These are phyloP conservation scores for Leccinellum rugosiceps DNA, from an alignment of 768 basidiomycete species.

Conservation along the genomic window DNA sequence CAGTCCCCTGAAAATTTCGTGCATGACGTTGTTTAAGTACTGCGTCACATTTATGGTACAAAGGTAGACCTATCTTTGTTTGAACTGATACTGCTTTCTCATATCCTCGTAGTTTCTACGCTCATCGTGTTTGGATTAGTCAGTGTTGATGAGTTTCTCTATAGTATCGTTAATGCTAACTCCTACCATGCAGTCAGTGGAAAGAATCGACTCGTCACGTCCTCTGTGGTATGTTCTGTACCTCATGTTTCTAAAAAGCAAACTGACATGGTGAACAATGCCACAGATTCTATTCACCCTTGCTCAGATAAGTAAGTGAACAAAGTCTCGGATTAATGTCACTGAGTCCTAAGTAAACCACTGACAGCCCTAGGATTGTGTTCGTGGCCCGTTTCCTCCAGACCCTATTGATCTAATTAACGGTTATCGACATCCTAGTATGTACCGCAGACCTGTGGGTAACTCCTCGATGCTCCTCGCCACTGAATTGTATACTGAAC, in stretches of 20 bases:
- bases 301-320: slow-evolving; percentile 14
- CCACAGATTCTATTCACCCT: slow-evolving; percentile 5
- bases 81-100: background rate
- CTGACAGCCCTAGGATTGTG: slow-evolving; percentile 13
- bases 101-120: slow-evolving; percentile 18
- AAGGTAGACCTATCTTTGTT: slow-evolving; percentile 2
- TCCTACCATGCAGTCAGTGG: slow-evolving; percentile 16
- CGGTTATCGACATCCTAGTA: background rate
- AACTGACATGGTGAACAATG: background rate
- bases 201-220: slow-evolving; percentile 12
- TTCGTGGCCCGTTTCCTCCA: slow-evolving; percentile 2
- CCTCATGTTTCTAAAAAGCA: background rate
- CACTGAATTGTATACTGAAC: background rate
- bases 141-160: background rate
- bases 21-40: slow-evolving; percentile 10
- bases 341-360: background rate
- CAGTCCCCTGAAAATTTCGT: background rate
- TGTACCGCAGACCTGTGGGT: slow-evolving; percentile 6
- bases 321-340: background rate
- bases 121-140: slow-evolving; percentile 30
- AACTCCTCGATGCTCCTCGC: background rate
- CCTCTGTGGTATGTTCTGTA: slow-evolving; percentile 11
- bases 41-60: slow-evolving; percentile 21
- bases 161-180: background rate
- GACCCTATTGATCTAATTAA: background rate